These are phyloP conservation scores for Penicillium crystallinum DNA, from an alignment of 495 filamentous ascomycete species.

Conservation along the genomic window DNA sequence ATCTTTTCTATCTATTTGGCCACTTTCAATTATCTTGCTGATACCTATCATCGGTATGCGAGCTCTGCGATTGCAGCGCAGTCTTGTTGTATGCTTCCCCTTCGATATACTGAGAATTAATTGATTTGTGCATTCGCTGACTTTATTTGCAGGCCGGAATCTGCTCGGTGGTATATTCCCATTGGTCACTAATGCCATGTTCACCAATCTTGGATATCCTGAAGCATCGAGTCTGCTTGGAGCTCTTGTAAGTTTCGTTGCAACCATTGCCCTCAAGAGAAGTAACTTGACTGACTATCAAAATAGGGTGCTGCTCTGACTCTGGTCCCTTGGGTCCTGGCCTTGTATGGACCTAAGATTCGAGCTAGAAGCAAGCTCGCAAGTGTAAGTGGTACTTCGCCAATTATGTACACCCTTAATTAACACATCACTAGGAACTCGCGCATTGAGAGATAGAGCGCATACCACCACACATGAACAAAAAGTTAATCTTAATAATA, in stretches of 20 bases:
- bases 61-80: slow-evolving; percentile 86
- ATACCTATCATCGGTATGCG: slow-evolving; percentile 79
- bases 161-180: slow-evolving; percentile 81
- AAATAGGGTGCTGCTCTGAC: slow-evolving; percentile 56
- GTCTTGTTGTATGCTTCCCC: slow-evolving; percentile 54
- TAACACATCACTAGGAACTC: slow-evolving; percentile 24
- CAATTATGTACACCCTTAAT: not conserved
- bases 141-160: slow-evolving; percentile 55
- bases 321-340: slow-evolving; percentile 79
- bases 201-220: slow-evolving; percentile 62
- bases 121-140: not conserved
- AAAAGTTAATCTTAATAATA: slow-evolving; percentile 1
- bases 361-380: slow-evolving; percentile 76
- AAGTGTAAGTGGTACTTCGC: slow-evolving; percentile 31
- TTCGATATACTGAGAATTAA: too few species aligned
- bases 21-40: slow-evolving; percentile 92
- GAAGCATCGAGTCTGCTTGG: slow-evolving; percentile 74
- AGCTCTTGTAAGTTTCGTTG: slow-evolving; percentile 51
- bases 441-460: slow-evolving; percentile 16
- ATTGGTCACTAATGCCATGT: slow-evolving; percentile 67
- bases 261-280: not conserved
- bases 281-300: slow-evolving; percentile 6
- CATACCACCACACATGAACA: not conserved
- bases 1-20: slow-evolving; percentile 87
- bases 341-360: slow-evolving; percentile 75